Evolutionary conservation across 2,329 filamentous ascomycete genomes (phyloP).

Genomic region (Talaromyces funiculosus): DNA sequence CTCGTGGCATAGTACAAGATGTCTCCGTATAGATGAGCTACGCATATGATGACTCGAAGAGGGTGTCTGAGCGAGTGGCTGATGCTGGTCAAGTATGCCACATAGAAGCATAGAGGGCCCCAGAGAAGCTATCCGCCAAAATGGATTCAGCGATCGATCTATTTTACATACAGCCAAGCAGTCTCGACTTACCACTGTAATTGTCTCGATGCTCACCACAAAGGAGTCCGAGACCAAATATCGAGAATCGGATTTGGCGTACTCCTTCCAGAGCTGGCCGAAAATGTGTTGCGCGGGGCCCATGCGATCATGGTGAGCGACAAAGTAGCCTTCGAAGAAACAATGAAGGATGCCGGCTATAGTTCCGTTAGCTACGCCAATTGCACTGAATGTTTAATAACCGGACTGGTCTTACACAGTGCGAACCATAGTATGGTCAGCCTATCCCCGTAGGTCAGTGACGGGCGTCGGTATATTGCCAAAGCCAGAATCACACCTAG

Average conservation of each 20-base stretch:
- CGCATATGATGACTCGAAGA: constrained; percentile 55
- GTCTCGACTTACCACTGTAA: constrained; percentile 72
- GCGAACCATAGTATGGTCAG: constrained; percentile 68
- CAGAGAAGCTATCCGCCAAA: constrained; percentile 44
- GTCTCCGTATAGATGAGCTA: constrained; percentile 61
- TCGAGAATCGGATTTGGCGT: constrained; percentile 77
- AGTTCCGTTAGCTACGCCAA: not conserved
- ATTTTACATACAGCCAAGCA: no score
- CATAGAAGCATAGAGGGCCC: constrained; percentile 57
- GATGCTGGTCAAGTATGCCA: constrained; percentile 50
- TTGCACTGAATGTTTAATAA: no score
- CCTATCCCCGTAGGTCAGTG: constrained; percentile 51
- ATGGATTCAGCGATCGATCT: not conserved
- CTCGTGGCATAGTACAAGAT: constrained; percentile 60
- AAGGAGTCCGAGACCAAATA: constrained; percentile 78
- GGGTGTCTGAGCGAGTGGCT: constrained; percentile 54
- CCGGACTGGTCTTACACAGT: constrained; percentile 50
- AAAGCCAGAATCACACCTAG: constrained; percentile 53
- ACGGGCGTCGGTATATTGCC: constrained; percentile 50
- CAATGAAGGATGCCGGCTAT: constrained; percentile 57
- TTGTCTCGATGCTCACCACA: constrained; percentile 78
- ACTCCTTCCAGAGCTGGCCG: constrained; percentile 90
- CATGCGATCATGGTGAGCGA: constrained; percentile 62
- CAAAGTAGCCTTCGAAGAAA: constrained; percentile 82
- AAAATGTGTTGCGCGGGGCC: constrained; percentile 65